Percentiles rank a stretch among this genome's conserved stretches.
Conservation (phyloP, 2,329 filamentous ascomycete genomes). For the Trichoderma sp. region DNA sequence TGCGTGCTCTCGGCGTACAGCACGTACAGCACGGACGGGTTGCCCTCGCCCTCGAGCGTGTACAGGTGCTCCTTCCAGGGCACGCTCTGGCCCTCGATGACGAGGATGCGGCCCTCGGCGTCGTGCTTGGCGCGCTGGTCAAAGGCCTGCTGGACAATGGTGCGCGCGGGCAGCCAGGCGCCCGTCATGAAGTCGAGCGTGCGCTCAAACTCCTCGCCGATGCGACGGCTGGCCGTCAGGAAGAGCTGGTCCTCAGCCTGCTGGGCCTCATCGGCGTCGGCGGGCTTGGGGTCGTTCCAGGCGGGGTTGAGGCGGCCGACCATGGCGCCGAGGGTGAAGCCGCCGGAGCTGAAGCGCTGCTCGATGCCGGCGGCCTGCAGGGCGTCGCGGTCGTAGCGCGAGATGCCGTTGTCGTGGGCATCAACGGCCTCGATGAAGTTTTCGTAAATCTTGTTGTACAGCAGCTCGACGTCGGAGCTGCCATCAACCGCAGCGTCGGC, state of each 20-base stretch:
- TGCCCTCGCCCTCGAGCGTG: conserved; percentile 67
- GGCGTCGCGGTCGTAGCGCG: conserved; percentile 71
- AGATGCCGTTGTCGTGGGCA: conserved; percentile 95
- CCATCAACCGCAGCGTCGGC: conserved; percentile 48
- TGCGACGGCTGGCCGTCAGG: conserved; percentile 72
- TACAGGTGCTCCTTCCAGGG: conserved; percentile 98
- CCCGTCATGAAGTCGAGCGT: conserved; percentile 74
- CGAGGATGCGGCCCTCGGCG: conserved; percentile 74
- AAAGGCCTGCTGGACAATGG: conserved; percentile 77
- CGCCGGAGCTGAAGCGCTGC: conserved; percentile 81
- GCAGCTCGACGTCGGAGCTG: conserved; percentile 66
- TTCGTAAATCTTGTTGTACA: conserved; percentile 88
- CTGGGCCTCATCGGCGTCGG: conserved; percentile 60
- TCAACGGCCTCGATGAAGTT: conserved; percentile 95
- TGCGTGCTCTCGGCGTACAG: conserved; percentile 83
- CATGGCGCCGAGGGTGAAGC: conserved; percentile 81
- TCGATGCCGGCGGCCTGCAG: conserved; percentile 70
- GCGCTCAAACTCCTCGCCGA: conserved; percentile 84
- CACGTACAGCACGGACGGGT: conserved; percentile 70
- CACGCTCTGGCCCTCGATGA: conserved; percentile 74
- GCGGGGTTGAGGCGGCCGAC: conserved; percentile 79
- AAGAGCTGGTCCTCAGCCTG: conserved; percentile 81
- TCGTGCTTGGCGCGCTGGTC: conserved; percentile 67
- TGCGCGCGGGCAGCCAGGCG: conserved; percentile 85
- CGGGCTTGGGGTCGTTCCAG: conserved; percentile 67